phyloP scores from a whole-genome alignment of 139 green algal genomes.

The Volvox reticuliferus region DNA sequence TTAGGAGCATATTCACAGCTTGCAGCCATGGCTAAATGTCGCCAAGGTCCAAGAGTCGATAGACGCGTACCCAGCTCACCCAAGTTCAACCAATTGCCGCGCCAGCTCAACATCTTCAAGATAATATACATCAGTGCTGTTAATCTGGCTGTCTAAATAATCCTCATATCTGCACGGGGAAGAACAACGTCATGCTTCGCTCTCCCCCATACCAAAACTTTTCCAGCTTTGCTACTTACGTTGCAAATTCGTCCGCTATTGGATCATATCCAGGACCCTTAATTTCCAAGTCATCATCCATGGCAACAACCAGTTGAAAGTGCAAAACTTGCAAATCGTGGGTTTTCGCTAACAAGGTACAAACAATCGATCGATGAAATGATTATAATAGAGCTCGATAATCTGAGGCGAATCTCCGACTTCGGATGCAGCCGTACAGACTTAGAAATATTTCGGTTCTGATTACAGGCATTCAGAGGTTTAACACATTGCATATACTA shows the following conservation, averaged over 20 bases:
- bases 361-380: no score
- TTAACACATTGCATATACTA: no score
- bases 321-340: not conserved
- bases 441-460: no score
- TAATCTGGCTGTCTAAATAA: slow-evolving; percentile 92
- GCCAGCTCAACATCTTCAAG: slow-evolving; percentile 86
- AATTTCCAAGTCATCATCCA: slow-evolving; percentile 60
- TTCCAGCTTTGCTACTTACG: slow-evolving; percentile 29
- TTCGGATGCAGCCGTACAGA: no score
- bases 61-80: slow-evolving; percentile 56
- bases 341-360: no score
- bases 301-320: not conserved
- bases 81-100: slow-evolving; percentile 85
- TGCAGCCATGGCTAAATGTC: no score
- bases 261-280: slow-evolving; percentile 67
- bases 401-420: no score
- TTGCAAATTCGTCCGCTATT: slow-evolving; percentile 69
- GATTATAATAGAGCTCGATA: no score
- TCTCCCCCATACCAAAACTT: not conserved
- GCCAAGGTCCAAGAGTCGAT: no score
- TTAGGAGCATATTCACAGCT: no score
- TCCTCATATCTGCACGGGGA: slow-evolving; percentile 86
- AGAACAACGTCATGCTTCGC: not conserved
- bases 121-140: slow-evolving; percentile 87
- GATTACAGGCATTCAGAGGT: no score